Base-by-base conservation (phyloP, 176 grass and related monocot species). In the Otatea glauca region DNA sequence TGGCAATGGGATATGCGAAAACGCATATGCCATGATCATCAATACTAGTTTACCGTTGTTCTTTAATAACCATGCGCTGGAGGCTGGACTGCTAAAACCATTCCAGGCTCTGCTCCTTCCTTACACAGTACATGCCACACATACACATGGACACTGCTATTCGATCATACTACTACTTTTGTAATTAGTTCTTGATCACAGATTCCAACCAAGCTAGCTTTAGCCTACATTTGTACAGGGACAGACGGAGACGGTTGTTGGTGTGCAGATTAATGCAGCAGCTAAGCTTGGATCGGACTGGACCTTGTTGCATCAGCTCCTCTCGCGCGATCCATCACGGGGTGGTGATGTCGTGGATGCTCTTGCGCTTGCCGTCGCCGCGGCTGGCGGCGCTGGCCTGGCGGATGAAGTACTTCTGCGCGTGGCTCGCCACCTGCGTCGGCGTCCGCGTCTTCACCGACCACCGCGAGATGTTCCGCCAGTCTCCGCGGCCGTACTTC, bases 381-480 rank as follows among this genome's bases (percentile, higher is more conserved):
- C 82, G 85, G 58, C 17, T 86, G 58, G 68, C 45, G 80, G 51
- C 85, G 69, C 13, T 91, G 62, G 51, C 89, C 85, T 93, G 96
- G 24, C 96, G 85, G 82, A 98, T 92, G 79, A 93, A 98, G 78
- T 90, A 98, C 72, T 98, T 98, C 80, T 98, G 96, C 0, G 96
- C 96, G 27, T 98, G 96, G 89, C 96, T 98, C 0, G 95, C 95
- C 16, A 98, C 95, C 85, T 98, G 92, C 39, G 95, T 93, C 48
- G 91, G 92, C 58, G 95, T 98, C 41, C 96, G 55, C 34, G 96
- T 92, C 90, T 87, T 98, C 89, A 98, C 96, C 62, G 91, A 75
- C 93, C 85, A 92, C 17, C 93, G 81, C 41, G 96, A 98, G 53
- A 98, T 98, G 89, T 98, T 98, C 44, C 93, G 83, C 96, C 96